phyloP scores from a whole-genome alignment of 208 protist genomes.

The Trypanosoma grayi region DNA sequence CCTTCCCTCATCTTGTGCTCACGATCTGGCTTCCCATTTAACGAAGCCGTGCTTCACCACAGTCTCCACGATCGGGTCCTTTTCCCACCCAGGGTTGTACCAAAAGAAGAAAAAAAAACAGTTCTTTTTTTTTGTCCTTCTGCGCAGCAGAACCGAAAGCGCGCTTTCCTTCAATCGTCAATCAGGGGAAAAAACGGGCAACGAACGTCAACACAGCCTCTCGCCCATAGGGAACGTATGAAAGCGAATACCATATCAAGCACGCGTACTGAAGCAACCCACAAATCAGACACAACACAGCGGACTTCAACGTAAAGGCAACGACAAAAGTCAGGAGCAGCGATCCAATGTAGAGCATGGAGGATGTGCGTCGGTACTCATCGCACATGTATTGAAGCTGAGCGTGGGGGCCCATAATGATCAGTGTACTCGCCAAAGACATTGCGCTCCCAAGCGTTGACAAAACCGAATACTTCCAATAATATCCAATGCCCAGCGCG shows the following conservation, averaged over 20 bases:
- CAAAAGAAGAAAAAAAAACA: too few species aligned
- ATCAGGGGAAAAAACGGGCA: neutral
- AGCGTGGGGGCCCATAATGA: conserved; percentile 81
- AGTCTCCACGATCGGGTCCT: too few species aligned
- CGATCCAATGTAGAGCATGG: conserved; percentile 68
- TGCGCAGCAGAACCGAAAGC: too few species aligned
- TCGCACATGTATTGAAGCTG: conserved; percentile 91
- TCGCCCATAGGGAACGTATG: conserved; percentile 86
- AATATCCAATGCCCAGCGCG: conserved; percentile 65
- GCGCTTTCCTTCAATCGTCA: too few species aligned
- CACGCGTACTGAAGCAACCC: conserved; percentile 80
- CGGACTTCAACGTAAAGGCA: conserved; percentile 55
- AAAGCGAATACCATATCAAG: conserved; percentile 89
- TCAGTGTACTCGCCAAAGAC: conserved; percentile 73
- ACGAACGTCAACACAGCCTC: conserved; percentile 55
- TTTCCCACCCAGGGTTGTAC: too few species aligned
- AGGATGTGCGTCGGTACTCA: conserved; percentile 64
- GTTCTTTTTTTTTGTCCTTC: too few species aligned
- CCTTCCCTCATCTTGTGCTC: too few species aligned
- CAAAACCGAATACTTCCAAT: conserved; percentile 87
- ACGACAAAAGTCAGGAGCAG: conserved; percentile 73
- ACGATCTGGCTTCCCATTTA: too few species aligned
- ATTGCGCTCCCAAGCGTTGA: conserved; percentile 73
- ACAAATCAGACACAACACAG: conserved; percentile 62
- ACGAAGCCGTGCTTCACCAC: too few species aligned